These are phyloP conservation scores for Kodamaea nitidulidarum DNA, from an alignment of 805 yeast genomes.

Conservation along the genomic window DNA sequence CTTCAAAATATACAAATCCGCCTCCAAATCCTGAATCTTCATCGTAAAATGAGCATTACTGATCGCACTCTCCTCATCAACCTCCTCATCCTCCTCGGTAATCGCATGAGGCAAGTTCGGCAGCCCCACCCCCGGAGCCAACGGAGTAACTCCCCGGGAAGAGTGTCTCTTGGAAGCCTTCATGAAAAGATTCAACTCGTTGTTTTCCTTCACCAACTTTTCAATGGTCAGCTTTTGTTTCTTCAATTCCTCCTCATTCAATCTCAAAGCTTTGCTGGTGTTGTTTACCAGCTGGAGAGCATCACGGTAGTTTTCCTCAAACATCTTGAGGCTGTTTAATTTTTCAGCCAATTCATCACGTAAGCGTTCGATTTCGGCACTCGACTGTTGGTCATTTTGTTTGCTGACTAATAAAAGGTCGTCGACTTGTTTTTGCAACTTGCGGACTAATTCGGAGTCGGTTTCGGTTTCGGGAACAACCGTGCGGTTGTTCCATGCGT, in stretches of 20 bases:
- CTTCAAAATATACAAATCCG: slow-evolving; percentile 72
- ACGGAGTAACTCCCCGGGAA: slow-evolving; percentile 27
- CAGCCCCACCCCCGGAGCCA: slow-evolving; percentile 15
- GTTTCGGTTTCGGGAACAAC: slow-evolving; percentile 5
- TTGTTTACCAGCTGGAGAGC: slow-evolving; percentile 69
- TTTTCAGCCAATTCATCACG: slow-evolving; percentile 30
- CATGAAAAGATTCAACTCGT: slow-evolving; percentile 56
- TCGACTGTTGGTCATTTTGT: slow-evolving; percentile 18
- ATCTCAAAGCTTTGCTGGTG: slow-evolving; percentile 67
- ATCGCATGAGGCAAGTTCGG: slow-evolving; percentile 9
- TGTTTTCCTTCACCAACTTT: slow-evolving; percentile 59
- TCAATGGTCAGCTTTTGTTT: slow-evolving; percentile 55
- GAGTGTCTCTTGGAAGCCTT: slow-evolving; percentile 38
- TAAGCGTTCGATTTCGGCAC: slow-evolving; percentile 30
- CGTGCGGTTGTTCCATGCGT: slow-evolving; percentile 24
- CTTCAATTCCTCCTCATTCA: slow-evolving; percentile 68
- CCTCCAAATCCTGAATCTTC: slow-evolving; percentile 77
- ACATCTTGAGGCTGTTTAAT: slow-evolving; percentile 26
- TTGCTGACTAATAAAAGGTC: slow-evolving; percentile 48
- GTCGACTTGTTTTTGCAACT: slow-evolving; percentile 54
- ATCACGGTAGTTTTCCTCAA: slow-evolving; percentile 66
- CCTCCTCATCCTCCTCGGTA: slow-evolving; percentile 24
- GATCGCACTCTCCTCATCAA: slow-evolving; percentile 20
- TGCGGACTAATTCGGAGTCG: slow-evolving; percentile 25
- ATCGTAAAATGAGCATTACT: slow-evolving; percentile 59